Evolutionary conservation across 306 rosid species (phyloP).

Genomic region (Cucurbita ficifolia): DNA sequence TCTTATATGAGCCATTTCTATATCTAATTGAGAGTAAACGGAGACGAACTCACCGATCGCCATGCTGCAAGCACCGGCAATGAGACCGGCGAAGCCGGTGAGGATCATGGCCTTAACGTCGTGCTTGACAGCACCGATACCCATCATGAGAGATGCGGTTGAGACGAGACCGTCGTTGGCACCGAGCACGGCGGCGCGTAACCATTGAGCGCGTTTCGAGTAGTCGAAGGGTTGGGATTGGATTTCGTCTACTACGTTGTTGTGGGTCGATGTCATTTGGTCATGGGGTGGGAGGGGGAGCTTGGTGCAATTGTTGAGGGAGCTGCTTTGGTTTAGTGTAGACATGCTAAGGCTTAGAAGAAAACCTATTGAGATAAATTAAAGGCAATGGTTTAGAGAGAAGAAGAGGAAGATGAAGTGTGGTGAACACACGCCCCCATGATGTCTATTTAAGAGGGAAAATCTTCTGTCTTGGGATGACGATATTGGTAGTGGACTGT

Average conservation of each 20-base stretch:
- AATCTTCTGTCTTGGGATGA: not conserved
- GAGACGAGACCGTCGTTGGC: conserved; percentile 92
- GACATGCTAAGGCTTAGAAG: not conserved
- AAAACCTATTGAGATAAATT: not conserved
- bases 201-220: conserved; percentile 84
- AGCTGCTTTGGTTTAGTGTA: not conserved
- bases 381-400: not conserved
- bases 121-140: conserved; percentile 75
- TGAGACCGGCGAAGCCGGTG: conserved; percentile 69
- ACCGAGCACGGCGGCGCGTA: conserved; percentile 78
- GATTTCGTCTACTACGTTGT: not conserved
- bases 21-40: conserved; percentile 71
- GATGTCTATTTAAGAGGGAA: not conserved
- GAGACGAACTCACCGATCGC: conserved; percentile 96
- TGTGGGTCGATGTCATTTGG: not conserved
- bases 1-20: conserved; percentile 51
- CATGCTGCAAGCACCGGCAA: conserved; percentile 95
- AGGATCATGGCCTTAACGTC: conserved; percentile 76
- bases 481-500: not conserved
- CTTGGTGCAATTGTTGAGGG: not conserved
- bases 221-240: conserved; percentile 35
- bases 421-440: conserved; percentile 2
- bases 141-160: conserved; percentile 86
- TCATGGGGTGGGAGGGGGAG: not conserved
- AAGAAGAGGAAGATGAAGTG: not conserved